Percentiles rank a stretch among this genome's conserved stretches.
Conservation (phyloP, 2,329 filamentous ascomycete species). For the Talaromyces marneffei region DNA sequence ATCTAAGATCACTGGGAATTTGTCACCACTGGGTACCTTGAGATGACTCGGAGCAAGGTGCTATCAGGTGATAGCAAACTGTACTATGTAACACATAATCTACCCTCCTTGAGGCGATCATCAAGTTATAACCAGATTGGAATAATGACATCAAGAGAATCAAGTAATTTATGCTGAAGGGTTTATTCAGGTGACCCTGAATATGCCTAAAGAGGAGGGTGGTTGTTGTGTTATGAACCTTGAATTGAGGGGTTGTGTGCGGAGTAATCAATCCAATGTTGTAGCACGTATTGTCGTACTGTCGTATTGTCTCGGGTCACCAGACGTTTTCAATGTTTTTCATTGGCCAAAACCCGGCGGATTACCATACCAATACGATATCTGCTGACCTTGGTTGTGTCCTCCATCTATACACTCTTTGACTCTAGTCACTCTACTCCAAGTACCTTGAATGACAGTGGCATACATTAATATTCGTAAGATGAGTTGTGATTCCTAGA, state of each 20-base stretch:
- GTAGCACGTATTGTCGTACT: neutral
- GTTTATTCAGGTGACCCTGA: neutral
- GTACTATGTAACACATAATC: neutral
- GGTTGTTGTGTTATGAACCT: neutral
- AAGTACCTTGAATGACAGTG: neutral
- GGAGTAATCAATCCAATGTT: neutral
- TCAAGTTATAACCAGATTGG: neutral
- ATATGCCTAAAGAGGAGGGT: neutral
- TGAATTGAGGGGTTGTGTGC: slow-evolving; percentile 1
- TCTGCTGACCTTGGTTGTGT: neutral
- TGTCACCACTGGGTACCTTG: neutral
- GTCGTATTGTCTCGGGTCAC: neutral
- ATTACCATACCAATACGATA: slow-evolving; percentile 2
- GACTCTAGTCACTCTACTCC: no score
- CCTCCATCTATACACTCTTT: neutral
- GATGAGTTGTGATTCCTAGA: no score
- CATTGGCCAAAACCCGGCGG: neutral
- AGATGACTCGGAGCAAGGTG: neutral
- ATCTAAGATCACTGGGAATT: neutral
- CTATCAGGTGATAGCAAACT: slow-evolving; percentile 2
- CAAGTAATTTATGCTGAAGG: neutral
- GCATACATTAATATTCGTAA: neutral
- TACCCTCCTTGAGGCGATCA: neutral
- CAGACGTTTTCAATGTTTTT: neutral
- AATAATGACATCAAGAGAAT: neutral